A percentile compares a stretch with the other conserved stretches of the same genome.
These are phyloP conservation scores for Xylaria intraflava DNA, from an alignment of 495 filamentous ascomycete genomes.

Conservation along the genomic window DNA sequence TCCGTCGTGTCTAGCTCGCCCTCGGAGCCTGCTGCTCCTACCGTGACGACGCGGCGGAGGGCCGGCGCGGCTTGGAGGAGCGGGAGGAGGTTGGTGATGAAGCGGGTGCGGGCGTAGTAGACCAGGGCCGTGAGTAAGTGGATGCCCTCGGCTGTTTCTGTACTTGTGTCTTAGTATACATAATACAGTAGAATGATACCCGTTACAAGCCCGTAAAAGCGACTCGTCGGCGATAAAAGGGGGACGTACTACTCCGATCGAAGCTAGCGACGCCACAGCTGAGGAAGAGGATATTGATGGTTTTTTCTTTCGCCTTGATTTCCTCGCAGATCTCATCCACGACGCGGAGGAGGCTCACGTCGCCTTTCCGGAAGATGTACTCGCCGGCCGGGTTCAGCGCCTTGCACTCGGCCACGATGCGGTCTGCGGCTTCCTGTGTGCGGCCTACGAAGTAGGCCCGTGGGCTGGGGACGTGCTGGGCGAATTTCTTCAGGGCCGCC, in stretches of 20 bases:
- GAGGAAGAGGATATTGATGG: slow-evolving; percentile 58
- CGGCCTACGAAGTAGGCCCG: slow-evolving; percentile 45
- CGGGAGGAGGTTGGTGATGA: slow-evolving; percentile 58
- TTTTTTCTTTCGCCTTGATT: slow-evolving; percentile 48
- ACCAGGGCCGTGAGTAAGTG: slow-evolving; percentile 45
- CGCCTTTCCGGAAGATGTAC: slow-evolving; percentile 49
- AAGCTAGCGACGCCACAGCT: slow-evolving; percentile 38
- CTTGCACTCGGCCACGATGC: slow-evolving; percentile 41
- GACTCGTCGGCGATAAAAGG: not conserved
- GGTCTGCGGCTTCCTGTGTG: slow-evolving; percentile 36
- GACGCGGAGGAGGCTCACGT: slow-evolving; percentile 50
- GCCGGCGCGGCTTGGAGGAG: slow-evolving; percentile 39
- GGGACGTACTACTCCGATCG: slow-evolving; percentile 21
- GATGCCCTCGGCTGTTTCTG: slow-evolving; percentile 55
- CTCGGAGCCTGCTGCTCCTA: slow-evolving; percentile 50
- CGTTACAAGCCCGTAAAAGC: no score
- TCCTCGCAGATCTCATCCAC: slow-evolving; percentile 57
- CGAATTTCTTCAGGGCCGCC: slow-evolving; percentile 51
- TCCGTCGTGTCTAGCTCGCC: slow-evolving; percentile 44
- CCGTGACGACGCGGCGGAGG: slow-evolving; percentile 53
- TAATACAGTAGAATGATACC: not conserved
- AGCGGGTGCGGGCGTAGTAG: slow-evolving; percentile 60
- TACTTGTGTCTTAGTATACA: not conserved
- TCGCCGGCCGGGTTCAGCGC: slow-evolving; percentile 45
- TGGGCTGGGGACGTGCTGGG: slow-evolving; percentile 39